Percentiles rank a stretch among this genome's conserved stretches.
Evolutionary conservation across 2,329 filamentous ascomycete genomes (phyloP).

Genomic region (Aspergillus neotritici): DNA sequence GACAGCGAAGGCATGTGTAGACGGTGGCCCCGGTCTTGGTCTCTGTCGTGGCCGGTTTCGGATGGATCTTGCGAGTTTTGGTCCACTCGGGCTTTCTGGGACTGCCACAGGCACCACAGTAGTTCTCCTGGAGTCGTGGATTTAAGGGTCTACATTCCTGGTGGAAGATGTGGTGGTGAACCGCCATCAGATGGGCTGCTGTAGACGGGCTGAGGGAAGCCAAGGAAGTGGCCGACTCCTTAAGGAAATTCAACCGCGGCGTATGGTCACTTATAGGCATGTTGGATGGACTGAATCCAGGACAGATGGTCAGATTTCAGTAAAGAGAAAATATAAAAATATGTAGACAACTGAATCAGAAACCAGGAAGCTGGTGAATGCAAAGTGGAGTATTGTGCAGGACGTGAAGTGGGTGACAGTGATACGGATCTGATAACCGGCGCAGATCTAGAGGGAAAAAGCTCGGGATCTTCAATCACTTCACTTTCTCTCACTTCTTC

Average conservation of each 20-base stretch:
- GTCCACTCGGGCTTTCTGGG: slow-evolving; percentile 29
- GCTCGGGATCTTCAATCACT: slow-evolving; percentile 6
- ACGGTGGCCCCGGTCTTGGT: slow-evolving; percentile 22
- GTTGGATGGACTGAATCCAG: not conserved
- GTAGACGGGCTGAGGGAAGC: slow-evolving; percentile 33
- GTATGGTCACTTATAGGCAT: slow-evolving; percentile 22
- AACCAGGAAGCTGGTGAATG: not conserved
- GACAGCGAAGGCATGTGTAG: slow-evolving; percentile 35
- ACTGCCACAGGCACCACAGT: slow-evolving; percentile 39
- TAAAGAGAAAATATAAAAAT: not conserved
- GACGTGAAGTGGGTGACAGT: not conserved
- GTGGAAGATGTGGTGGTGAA: slow-evolving; percentile 33
- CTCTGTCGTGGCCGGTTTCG: slow-evolving; percentile 5
- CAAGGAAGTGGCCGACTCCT: slow-evolving; percentile 30
- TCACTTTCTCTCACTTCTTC: slow-evolving; percentile 1
- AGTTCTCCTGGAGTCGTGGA: slow-evolving; percentile 25
- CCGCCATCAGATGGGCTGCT: slow-evolving; percentile 35
- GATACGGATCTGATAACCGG: slow-evolving; percentile 7
- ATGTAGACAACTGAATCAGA: not conserved
- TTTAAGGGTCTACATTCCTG: slow-evolving; percentile 31
- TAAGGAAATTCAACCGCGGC: slow-evolving; percentile 33
- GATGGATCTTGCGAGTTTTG: slow-evolving; percentile 12
- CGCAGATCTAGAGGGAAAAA: slow-evolving; percentile 2
- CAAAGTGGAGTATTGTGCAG: not conserved
- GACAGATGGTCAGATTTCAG: too few relatives aligned